These are phyloP conservation scores for Aspergillus ustus DNA, from an alignment of 2,329 filamentous ascomycete species.

Conservation along the genomic window DNA sequence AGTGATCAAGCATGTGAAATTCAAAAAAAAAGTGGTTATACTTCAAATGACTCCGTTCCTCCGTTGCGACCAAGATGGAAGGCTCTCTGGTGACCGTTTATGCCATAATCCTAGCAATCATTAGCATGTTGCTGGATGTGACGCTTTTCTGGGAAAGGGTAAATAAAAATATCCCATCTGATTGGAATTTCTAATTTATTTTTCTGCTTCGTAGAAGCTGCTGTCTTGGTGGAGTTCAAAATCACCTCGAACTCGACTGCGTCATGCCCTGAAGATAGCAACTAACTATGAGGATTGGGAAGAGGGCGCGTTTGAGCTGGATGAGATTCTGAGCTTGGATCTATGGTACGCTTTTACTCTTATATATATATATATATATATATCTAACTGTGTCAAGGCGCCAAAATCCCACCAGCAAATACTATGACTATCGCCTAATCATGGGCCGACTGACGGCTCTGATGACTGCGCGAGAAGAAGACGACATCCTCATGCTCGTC, in stretches of 20 bases:
- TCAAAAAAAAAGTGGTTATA: neutral
- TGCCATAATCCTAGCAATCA: slow-evolving; percentile 46
- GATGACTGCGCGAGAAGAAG: slow-evolving; percentile 68
- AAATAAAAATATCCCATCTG: slow-evolving; percentile 39
- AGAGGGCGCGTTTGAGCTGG: slow-evolving; percentile 79
- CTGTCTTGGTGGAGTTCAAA: slow-evolving; percentile 69
- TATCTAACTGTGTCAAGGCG: slow-evolving; percentile 59
- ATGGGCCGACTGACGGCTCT: slow-evolving; percentile 75
- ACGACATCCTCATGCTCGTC: slow-evolving; percentile 74
- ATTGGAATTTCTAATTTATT: neutral
- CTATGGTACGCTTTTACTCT: slow-evolving; percentile 64
- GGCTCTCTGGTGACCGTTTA: slow-evolving; percentile 31
- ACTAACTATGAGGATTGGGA: slow-evolving; percentile 84
- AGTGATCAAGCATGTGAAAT: slow-evolving; percentile 27
- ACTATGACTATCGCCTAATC: slow-evolving; percentile 88
- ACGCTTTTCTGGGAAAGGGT: slow-evolving; percentile 67
- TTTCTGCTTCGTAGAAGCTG: slow-evolving; percentile 61
- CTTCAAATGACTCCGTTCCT: neutral
- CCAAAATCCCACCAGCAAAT: slow-evolving; percentile 76
- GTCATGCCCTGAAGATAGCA: slow-evolving; percentile 68
- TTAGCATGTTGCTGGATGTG: slow-evolving; percentile 66
- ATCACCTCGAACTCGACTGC: slow-evolving; percentile 67
- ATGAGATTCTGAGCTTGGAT: slow-evolving; percentile 78
- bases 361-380: neutral
- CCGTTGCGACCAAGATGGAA: slow-evolving; percentile 23